Base-by-base conservation (phyloP, 139 green algal genomes). In the Nannochloris sp. region DNA sequence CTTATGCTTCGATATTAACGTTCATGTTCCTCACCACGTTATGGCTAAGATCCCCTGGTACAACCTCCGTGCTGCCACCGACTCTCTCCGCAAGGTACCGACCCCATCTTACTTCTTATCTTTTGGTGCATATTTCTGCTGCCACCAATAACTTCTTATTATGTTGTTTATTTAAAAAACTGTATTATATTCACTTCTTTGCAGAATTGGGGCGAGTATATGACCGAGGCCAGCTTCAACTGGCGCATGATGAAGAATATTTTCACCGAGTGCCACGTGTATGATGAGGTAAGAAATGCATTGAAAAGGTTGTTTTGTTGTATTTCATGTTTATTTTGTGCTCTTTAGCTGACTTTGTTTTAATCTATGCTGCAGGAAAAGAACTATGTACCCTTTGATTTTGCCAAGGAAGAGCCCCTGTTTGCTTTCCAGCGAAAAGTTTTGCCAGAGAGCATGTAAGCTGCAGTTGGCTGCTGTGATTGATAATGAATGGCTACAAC, bases 21-120 rank as follows among this genome's bases (percentile, higher is more conserved):
- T 93, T 81, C 92, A 98, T 66, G 87, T 98, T 59, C 92, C 92
- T 13, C 92, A 98, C 83, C 92, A 98, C 70, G 87, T 98, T 3
- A 84, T 66, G 54, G 74, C 78, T 61, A 96, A 96, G 80, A 97
- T 98, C 70, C 90, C 90, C 35, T 95, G 89, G 85, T 96, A 97
- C 88, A 96, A 96, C 83, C 76, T 97, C 69, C 78, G 90, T 31
- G 61, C 70, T 19, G 72, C 81, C 23, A 78, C 62, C 74, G 64
- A 83, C n/a, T 88, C 75, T 5, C 72, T 95, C 48, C 75, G 83
- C 31, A 13, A 61, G 61, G 61, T 68, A 35, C 19, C 33, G 9
- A 44, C 12, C 33, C 4, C 54, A 34, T 33, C 5, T 5, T 8
- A 23, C 44, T 44, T 6, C 33, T 33, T 61, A 19, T 37, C 8